Percentiles rank a stretch among this genome's conserved stretches.
Evolutionary conservation across 352 stramenopile genomes (phyloP).

Genomic region (Hyaloperonospora brassicae): DNA sequence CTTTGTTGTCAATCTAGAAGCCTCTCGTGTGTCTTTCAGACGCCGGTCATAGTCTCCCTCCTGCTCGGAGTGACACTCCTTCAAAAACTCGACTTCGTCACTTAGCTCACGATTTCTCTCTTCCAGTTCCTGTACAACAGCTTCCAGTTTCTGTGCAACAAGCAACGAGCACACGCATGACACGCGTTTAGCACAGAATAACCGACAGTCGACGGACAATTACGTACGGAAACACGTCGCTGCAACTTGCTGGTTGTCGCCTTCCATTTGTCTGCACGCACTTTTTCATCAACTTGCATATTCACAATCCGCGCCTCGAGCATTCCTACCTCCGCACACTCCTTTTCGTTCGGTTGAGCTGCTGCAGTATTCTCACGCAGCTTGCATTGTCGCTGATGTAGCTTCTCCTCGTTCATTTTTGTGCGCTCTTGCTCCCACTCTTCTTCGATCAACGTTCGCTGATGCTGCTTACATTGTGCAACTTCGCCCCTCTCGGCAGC

Average conservation of each 20-base stretch:
- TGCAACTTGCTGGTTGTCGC: constrained; percentile 53
- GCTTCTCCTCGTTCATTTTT: constrained; percentile 71
- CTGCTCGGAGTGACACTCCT: constrained; percentile 64
- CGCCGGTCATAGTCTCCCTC: constrained; percentile 61
- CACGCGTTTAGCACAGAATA: too few relatives aligned
- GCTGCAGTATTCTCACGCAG: constrained; percentile 48
- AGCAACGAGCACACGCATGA: too few relatives aligned
- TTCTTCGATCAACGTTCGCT: constrained; percentile 47
- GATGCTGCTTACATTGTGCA: constrained; percentile 39
- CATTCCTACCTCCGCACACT: constrained; percentile 55
- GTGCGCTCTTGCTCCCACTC: constrained; percentile 58
- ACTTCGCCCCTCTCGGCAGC: constrained; percentile 44
- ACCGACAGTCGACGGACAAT: too few relatives aligned
- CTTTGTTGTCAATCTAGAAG: constrained; percentile 2
- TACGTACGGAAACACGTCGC: constrained; percentile 53
- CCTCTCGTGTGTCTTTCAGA: constrained; percentile 41
- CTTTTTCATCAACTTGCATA: constrained; percentile 66
- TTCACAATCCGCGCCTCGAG: constrained; percentile 81
- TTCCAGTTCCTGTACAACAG: too few relatives aligned
- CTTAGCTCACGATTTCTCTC: too few relatives aligned
- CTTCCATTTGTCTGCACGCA: constrained; percentile 52
- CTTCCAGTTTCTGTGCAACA: too few relatives aligned
- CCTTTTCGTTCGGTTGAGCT: constrained; percentile 51
- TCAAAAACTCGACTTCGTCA: constrained; percentile 73
- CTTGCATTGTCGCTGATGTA: constrained; percentile 69